Evolutionary conservation across 2,329 filamentous ascomycete species (phyloP).

Genomic region (Dothiorella sarmentorum): DNA sequence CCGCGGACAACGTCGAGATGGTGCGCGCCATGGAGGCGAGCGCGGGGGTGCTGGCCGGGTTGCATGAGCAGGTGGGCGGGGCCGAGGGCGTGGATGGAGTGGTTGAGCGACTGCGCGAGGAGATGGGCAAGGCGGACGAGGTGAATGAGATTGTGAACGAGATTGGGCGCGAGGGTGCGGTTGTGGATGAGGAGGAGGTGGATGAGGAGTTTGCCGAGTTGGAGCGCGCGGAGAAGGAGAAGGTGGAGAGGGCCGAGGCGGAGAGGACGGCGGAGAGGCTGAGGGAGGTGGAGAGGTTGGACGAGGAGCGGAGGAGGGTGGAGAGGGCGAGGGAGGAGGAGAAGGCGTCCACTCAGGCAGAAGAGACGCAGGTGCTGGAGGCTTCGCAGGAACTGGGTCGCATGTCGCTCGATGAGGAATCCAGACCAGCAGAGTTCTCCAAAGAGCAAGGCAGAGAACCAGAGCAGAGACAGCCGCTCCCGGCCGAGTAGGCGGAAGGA

Average conservation of each 20-base stretch:
- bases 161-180: conserved; percentile 31
- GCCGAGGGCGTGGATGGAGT: conserved; percentile 71
- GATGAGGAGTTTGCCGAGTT: conserved; percentile 82
- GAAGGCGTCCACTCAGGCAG: not conserved
- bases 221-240: conserved; percentile 68
- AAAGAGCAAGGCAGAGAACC: not conserved
- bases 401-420: conserved; percentile 10
- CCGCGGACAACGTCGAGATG: conserved; percentile 77
- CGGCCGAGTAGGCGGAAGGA: no score
- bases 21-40: conserved; percentile 80
- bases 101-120: conserved; percentile 70
- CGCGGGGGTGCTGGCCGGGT: conserved; percentile 63
- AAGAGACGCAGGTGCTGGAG: not conserved
- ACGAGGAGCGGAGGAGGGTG: conserved; percentile 21
- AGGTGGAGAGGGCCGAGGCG: conserved; percentile 49
- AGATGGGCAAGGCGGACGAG: conserved; percentile 74
- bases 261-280: conserved; percentile 34
- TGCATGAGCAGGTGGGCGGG: conserved; percentile 77
- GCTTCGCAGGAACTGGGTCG: conserved; percentile 6
- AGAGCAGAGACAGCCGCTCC: not conserved
- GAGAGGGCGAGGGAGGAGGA: conserved; percentile 1
- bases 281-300: conserved; percentile 46
- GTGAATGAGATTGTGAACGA: conserved; percentile 74
- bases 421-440: not conserved
- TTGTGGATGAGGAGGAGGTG: conserved; percentile 74